Conservation (phyloP, 2,329 filamentous ascomycete genomes). For the Monilinia aucupariae region DNA sequence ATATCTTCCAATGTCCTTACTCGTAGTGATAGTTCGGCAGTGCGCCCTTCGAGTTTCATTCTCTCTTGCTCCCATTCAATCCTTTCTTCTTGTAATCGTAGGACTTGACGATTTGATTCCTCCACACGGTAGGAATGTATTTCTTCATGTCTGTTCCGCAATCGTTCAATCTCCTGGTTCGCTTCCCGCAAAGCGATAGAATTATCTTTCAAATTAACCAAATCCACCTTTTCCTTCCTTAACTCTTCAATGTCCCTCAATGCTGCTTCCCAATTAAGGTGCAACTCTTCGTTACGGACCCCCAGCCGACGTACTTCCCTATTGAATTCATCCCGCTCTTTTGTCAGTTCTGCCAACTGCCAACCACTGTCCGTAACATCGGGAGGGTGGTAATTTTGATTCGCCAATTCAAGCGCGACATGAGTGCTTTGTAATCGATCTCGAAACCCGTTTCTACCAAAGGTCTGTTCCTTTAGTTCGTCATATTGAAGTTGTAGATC, state of each 20-base stretch:
- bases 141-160: not conserved
- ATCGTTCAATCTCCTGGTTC: not conserved
- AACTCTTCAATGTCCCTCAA: not conserved
- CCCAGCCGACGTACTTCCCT: not conserved
- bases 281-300: not conserved
- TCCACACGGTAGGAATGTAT: not conserved
- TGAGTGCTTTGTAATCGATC: constrained; percentile 8
- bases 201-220: not conserved
- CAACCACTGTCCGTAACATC: not conserved
- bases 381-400: not conserved
- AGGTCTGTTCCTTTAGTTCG: not conserved
- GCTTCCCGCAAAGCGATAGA: not conserved
- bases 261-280: not conserved
- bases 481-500: not conserved
- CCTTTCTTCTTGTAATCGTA: not conserved
- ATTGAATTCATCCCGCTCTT: not conserved
- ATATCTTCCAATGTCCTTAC: constrained; percentile 9
- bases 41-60: not conserved
- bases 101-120: not conserved
- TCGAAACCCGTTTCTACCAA: constrained; percentile 4
- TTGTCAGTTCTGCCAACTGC: not conserved
- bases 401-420: constrained; percentile 6
- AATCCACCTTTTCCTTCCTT: not conserved
- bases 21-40: constrained; percentile 1
- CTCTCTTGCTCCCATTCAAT: constrained; percentile 2